Evolutionary conservation across 2,329 filamentous ascomycete genomes (phyloP), one percentile per base, ranked within the genome.

Genomic region (Cadophora sp.): DNA sequence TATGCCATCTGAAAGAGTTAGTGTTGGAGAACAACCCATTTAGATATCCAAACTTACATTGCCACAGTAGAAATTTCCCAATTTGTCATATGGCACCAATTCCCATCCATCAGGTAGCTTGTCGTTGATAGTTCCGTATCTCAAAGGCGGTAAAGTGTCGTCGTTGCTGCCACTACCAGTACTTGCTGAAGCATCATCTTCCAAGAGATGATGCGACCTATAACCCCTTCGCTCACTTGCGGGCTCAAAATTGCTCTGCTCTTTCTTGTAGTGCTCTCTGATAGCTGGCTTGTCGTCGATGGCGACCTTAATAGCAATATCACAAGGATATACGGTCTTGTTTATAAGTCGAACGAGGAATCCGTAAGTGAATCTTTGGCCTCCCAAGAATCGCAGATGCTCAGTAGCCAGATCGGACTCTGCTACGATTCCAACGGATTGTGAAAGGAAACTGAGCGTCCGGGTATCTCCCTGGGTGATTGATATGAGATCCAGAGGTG

Each of bases 51-150:
- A 30, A 81, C 87, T 81, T 76, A 90, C 89, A 78, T 97, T 99
- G 69, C 96, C 96, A 39, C 90, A 92, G 80, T 96, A 98, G 78
- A 99, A 97, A 75, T 93, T 97, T 56, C 94, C 94, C 64, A 99
- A 82, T 36, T 90, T 92, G 69, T 96, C 88, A 70, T 91, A 86
- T 0, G 91, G 87, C 3, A 91, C 81, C 22, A 91, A 81, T 68
- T 91, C 84, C 94, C 96, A 99, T 55, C 87, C 90, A 1, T 86
- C 81, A 0, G 94, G 94, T 0, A 98, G 78, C 18, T 90, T 84
- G 72, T 96, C 93, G 61, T 88, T 87, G 66, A 96, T 82, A 0
- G 92, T 95, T 59, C 96, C 96, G 74, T 92, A 97, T 73, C 87
- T 85, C 45, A 98, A 81, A 6, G 85, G 78, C 2, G 94, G 95